Base-by-base conservation (phyloP, 2,329 filamentous ascomycete genomes). In the Arthrinium phaeospermum region DNA sequence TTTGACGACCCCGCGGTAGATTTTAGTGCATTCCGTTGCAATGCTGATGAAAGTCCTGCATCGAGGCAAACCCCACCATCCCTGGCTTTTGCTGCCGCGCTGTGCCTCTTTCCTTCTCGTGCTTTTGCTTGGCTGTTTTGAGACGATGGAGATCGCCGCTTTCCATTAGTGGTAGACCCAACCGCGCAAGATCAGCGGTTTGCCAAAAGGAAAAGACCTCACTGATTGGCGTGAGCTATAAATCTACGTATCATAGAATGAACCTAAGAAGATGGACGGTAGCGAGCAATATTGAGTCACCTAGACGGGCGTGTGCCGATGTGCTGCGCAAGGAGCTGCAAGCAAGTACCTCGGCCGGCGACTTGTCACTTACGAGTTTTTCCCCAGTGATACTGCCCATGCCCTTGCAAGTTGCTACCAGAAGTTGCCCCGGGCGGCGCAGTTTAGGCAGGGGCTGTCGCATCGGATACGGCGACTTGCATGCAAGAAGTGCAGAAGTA, bases 1-100 rank as follows among this genome's bases (percentile, higher is more conserved):
- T 64, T 64, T 12, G 30, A 64, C 22, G 30, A 64, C 57, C 57
- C 57, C 57, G 57, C 57, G 57, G 34, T 64, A 61, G 53, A 61
- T 61, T 61, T 61, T 61, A 61, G 53, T 61, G 53, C 53, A 6
- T 61, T 37, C 30, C 6, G 8, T 47, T 7, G 16, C 53, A n/a
- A n/a, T 64, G 14, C 14, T 16, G 19, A 46, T 37, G 57, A 64
- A 64, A 64, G 57, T 64, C 57, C 34, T 64, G 57, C 57, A n/a
- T 64, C 19, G 10, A 24, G 19, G 19, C 10, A 41, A 24, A 57
- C 27, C 14, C 27, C 12, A 12, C 30, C 14, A 19, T 13, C 45
- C 16, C 34, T 41, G 37, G 37, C 37, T 41, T 10, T 10, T 41
- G 37, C 37, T 41, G 27, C 27, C 27, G 27, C 27, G 27, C 24